Percentiles rank a stretch among this genome's conserved stretches.
phyloP scores from a whole-genome alignment of 495 filamentous ascomycete genomes.

The Xylaria sp. region DNA sequence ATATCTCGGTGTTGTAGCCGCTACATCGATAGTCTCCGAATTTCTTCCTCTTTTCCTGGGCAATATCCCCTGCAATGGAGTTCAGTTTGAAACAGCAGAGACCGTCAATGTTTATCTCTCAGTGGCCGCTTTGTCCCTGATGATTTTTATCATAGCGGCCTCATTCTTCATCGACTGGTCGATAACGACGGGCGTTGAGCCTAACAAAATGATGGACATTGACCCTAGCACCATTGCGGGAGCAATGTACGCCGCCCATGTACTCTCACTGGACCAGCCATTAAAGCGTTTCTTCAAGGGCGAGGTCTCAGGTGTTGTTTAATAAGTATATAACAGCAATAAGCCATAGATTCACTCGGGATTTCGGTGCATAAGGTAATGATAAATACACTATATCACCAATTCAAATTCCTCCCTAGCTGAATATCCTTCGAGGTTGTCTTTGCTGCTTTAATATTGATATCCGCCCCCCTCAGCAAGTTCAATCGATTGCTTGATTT shows the following conservation, averaged over 20 bases:
- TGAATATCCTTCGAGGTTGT: conserved; percentile 12
- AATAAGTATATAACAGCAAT: neutral
- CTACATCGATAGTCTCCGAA: conserved; percentile 37
- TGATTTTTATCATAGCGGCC: conserved; percentile 38
- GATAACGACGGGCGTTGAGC: conserved; percentile 41
- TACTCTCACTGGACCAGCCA: conserved; percentile 19
- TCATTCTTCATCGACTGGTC: conserved; percentile 44
- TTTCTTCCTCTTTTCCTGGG: conserved; percentile 42
- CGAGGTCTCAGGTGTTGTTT: neutral
- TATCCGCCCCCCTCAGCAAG: conserved; percentile 29
- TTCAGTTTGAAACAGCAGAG: conserved; percentile 35
- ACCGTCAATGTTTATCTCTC: conserved; percentile 37
- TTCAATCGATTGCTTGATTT: conserved; percentile 52
- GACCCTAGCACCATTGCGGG: conserved; percentile 45
- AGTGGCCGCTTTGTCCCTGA: conserved; percentile 35
- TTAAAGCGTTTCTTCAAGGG: conserved; percentile 14
- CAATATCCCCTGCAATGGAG: conserved; percentile 39
- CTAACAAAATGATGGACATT: conserved; percentile 39
- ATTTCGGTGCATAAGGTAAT: neutral
- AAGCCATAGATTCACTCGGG: neutral
- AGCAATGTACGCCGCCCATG: conserved; percentile 38
- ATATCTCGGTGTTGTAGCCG: conserved; percentile 37
- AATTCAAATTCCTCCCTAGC: neutral
- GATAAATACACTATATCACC: neutral
- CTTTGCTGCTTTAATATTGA: conserved; percentile 21